phyloP scores from a whole-genome alignment of 768 basidiomycete species.

The Termitomyces sp. region DNA sequence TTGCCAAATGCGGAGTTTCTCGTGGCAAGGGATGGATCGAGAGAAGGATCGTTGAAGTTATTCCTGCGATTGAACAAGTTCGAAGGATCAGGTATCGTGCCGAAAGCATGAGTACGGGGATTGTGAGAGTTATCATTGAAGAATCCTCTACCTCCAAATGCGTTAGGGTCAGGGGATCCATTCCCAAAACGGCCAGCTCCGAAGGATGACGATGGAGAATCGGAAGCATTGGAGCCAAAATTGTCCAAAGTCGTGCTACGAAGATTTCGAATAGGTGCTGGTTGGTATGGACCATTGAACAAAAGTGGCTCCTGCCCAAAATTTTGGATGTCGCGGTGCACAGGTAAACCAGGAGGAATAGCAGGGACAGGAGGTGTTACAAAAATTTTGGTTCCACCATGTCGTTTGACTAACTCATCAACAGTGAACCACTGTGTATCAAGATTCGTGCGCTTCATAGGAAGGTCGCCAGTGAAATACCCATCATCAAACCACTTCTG shows the following conservation, averaged over 20 bases:
- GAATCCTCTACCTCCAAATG: constrained; percentile 44
- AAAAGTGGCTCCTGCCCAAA: constrained; percentile 32
- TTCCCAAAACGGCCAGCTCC: constrained; percentile 58
- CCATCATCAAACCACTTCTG: constrained; percentile 92
- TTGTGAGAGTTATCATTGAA: constrained; percentile 31
- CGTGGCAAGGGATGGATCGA: constrained; percentile 28
- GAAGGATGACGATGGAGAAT: constrained; percentile 71
- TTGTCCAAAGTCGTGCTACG: constrained; percentile 63
- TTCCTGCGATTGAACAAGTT: constrained; percentile 29
- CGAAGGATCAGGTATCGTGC: constrained; percentile 19
- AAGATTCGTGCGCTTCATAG: constrained; percentile 75
- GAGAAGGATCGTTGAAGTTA: constrained; percentile 31
- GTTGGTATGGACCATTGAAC: constrained; percentile 57
- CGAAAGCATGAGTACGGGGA: constrained; percentile 21
- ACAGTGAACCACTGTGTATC: constrained; percentile 67
- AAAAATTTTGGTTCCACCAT: constrained; percentile 56
- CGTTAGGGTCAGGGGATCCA: constrained; percentile 62
- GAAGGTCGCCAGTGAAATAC: constrained; percentile 78
- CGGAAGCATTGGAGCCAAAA: constrained; percentile 54
- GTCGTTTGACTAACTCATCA: constrained; percentile 47
- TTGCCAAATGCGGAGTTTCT: constrained; percentile 26
- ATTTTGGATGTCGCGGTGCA: constrained; percentile 42
- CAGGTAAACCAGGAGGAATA: constrained; percentile 46
- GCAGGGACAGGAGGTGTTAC: constrained; percentile 40
- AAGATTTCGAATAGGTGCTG: constrained; percentile 54